These are phyloP conservation scores for Vaccinium corymbosum DNA, from an alignment of 148 eudicot species.

Conservation along the genomic window DNA sequence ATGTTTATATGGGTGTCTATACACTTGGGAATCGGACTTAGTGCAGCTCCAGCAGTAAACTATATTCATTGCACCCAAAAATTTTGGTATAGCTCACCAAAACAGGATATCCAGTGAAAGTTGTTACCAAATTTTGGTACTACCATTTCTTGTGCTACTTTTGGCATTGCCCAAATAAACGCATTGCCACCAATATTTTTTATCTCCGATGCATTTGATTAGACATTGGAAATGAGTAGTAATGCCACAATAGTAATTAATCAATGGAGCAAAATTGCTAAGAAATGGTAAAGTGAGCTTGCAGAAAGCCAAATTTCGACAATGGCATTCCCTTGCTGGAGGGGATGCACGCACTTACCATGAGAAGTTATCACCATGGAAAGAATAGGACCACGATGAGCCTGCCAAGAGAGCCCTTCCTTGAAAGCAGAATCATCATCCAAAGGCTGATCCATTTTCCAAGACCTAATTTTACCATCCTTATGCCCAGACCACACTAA, in stretches of 20 bases:
- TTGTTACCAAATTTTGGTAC: background rate
- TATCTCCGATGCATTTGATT: background rate
- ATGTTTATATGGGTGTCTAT: background rate
- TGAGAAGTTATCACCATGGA: constrained; percentile 62
- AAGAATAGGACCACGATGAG: constrained; percentile 81
- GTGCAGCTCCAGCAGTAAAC: background rate
- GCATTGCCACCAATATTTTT: background rate
- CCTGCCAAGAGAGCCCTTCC: constrained; percentile 85
- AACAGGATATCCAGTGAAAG: background rate
- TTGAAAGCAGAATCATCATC: constrained; percentile 42
- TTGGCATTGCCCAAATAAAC: background rate
- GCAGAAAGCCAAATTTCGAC: background rate
- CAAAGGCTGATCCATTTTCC: constrained; percentile 76
- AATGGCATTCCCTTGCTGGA: background rate
- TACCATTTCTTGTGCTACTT: background rate
- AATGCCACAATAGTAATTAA: no score
- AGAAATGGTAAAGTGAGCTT: background rate
- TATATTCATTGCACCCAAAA: background rate
- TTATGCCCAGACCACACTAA: constrained; percentile 95
- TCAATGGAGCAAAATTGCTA: background rate
- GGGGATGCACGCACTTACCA: constrained; percentile 39
- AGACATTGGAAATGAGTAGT: background rate
- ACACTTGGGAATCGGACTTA: background rate
- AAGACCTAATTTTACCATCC: constrained; percentile 90
- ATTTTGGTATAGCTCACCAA: background rate